phyloP scores from a whole-genome alignment of 2,329 filamentous ascomycete genomes.

The Tricladium varicosporioides region DNA sequence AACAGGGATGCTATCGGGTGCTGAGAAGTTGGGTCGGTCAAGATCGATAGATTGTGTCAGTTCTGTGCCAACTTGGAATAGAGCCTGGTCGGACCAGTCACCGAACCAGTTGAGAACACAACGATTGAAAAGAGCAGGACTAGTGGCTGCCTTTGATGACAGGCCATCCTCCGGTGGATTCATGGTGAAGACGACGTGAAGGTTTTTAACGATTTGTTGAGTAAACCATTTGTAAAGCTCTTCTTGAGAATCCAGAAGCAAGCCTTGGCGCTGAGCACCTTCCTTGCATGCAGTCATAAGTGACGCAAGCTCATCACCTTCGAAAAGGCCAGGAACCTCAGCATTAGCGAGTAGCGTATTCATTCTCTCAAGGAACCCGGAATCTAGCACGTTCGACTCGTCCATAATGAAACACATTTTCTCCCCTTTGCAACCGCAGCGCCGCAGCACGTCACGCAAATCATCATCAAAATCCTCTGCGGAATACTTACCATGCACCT shows the following conservation, averaged over 20 bases:
- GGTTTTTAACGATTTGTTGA: constrained; percentile 96
- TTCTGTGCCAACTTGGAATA: constrained; percentile 96
- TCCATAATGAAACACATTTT: constrained; percentile 99
- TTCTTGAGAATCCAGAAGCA: constrained; percentile 94
- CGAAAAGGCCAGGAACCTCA: constrained; percentile 97
- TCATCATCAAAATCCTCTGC: constrained; percentile 99
- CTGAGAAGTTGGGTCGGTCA: constrained; percentile 79
- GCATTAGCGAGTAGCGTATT: constrained; percentile 98
- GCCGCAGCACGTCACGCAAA: constrained; percentile 84
- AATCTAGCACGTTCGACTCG: constrained; percentile 96
- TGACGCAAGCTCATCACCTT: constrained; percentile 98
- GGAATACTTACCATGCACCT: constrained; percentile 98
- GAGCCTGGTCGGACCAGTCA: constrained; percentile 98
- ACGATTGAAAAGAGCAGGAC: constrained; percentile 97
- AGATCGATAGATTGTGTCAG: constrained; percentile 95
- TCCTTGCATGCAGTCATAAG: constrained; percentile 99
- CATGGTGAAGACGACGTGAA: constrained; percentile 99
- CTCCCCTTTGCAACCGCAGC: constrained; percentile 95
- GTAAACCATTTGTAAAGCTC: constrained; percentile 99
- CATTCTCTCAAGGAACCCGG: constrained; percentile 98
- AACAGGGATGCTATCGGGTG: constrained; percentile 88
- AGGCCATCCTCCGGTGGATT: constrained; percentile 95
- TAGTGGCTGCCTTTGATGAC: constrained; percentile 94
- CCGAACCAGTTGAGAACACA: constrained; percentile 99
- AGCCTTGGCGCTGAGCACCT: constrained; percentile 90